Evolutionary conservation across 1,284 basidiomycete species (phyloP).

Genomic region (Thecaphora thlaspeos): DNA sequence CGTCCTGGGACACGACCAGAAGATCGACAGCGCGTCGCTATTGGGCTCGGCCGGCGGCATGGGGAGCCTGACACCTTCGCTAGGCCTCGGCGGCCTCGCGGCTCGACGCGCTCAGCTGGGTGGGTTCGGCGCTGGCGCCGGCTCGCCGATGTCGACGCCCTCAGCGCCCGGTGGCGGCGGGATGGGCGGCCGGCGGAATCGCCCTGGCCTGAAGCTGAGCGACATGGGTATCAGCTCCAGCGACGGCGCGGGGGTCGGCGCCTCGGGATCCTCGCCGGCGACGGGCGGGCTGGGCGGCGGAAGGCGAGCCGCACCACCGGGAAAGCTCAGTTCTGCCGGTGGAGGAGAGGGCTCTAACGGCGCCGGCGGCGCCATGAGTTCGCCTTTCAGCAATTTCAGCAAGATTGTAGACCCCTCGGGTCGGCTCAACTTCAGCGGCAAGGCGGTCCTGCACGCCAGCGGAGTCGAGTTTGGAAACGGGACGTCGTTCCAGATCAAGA

Average conservation of each 20-base stretch:
- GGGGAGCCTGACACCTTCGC: slow-evolving; percentile 5
- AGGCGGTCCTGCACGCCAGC: slow-evolving; percentile 84
- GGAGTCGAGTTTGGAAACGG: slow-evolving; percentile 96
- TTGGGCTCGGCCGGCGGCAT: slow-evolving; percentile 29
- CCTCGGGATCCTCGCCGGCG: neutral
- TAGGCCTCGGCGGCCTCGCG: slow-evolving; percentile 15
- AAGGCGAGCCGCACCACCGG: slow-evolving; percentile 62
- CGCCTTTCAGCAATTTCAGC: slow-evolving; percentile 87
- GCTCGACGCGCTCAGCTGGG: slow-evolving; percentile 16
- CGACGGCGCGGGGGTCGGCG: slow-evolving; percentile 7
- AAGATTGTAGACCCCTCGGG: slow-evolving; percentile 97
- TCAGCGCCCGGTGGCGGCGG: slow-evolving; percentile 14
- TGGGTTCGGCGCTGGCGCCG: slow-evolving; percentile 63
- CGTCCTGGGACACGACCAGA: slow-evolving; percentile 41
- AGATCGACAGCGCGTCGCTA: slow-evolving; percentile 38
- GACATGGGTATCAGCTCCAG: slow-evolving; percentile 35
- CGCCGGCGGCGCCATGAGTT: slow-evolving; percentile 61
- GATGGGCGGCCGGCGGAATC: slow-evolving; percentile 21
- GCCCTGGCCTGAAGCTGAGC: slow-evolving; percentile 44
- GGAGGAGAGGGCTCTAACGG: slow-evolving; percentile 8
- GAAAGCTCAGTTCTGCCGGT: slow-evolving; percentile 55
- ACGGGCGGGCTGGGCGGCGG: slow-evolving; percentile 65
- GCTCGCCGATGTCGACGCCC: slow-evolving; percentile 61
- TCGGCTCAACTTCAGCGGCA: slow-evolving; percentile 85
- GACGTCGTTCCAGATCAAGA: slow-evolving; percentile 89